Conservation (phyloP, 192 early-diverging fungal species). For the Phlyctochytrium arcticum region DNA sequence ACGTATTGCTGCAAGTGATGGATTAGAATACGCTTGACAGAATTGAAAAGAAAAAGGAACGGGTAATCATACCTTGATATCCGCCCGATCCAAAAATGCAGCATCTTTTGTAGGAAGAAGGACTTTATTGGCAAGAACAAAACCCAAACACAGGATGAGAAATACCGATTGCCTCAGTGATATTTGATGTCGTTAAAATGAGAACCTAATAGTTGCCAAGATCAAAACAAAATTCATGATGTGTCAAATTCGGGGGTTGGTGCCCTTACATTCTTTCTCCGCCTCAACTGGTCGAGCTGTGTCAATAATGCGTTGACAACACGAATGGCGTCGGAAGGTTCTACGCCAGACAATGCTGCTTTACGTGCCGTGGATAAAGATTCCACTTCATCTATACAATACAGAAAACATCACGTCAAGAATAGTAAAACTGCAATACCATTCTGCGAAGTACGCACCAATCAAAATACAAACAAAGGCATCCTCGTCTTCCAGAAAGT, state of each 20-base stretch:
- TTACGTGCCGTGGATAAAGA: constrained; percentile 61
- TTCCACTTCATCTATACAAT: constrained; percentile 66
- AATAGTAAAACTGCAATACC: background rate
- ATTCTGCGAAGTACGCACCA: constrained; percentile 30
- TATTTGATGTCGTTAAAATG: constrained; percentile 67
- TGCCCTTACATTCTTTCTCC: constrained; percentile 46
- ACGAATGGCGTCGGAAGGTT: constrained; percentile 67
- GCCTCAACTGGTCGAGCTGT: constrained; percentile 62
- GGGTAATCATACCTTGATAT: constrained; percentile 62
- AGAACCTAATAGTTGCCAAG: constrained; percentile 30
- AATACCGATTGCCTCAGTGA: constrained; percentile 50
- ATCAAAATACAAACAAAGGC: constrained; percentile 64
- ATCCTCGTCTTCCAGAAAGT: constrained; percentile 51
- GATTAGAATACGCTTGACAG: background rate
- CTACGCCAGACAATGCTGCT: constrained; percentile 57
- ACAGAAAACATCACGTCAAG: background rate
- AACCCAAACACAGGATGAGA: too few species aligned
- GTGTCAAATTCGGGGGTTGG: background rate
- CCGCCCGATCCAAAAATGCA: constrained; percentile 64
- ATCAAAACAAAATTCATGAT: background rate
- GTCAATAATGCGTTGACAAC: constrained; percentile 70
- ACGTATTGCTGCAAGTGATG: constrained; percentile 15
- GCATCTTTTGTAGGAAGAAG: too few species aligned
- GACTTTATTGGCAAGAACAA: too few species aligned
- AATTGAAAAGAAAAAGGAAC: too few species aligned